Base-by-base conservation (phyloP, 176 grass and related monocot genomes). In the Urochloa ruziziensis region DNA sequence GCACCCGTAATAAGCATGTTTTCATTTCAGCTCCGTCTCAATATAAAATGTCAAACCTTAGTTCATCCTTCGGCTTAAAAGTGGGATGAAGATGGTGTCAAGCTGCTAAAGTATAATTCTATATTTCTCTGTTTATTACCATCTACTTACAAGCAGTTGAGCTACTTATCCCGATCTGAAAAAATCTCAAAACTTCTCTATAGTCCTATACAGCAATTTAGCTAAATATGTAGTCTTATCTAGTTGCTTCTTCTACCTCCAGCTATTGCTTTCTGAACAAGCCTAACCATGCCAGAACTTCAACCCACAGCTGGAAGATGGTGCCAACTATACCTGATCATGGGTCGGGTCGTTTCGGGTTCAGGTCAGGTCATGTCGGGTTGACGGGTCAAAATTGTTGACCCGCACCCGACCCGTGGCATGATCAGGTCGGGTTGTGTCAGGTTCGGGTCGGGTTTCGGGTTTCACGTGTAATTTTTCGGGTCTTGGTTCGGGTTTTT, bases 71-170 rank as follows among this genome's bases (percentile, higher is more conserved):
- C 16, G n/a, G 35, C 28, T 52, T 9, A 48, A 16, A 81, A 24
- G 1, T 66, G 47, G 16, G 19, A 2, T 19, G 7, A 10, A 68
- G 62, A 58, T 56, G 47, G 17, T 21, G 47, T 51, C 46, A 28
- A 68, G 33, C n/a, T 28, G 62, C 33, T 57, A 30, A 21, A 5
- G 21, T 80, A n/a, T 80, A 67, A 53, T 27, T 63, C 76, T 53
- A 19, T 52, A 5, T 52, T 15, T 67, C 14, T 74, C 29, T 66
- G 2, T 49, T 35, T 67, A 80, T 80, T 35, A 39, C 46, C 34
- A 66, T 67, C 63, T 68, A 68, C 63, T 81, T 69, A 81, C 64
- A 81, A 29, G 21, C 42, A 65, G 39, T 40, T 46, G 36, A 23
- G 43, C 42, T 42, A 44, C 43, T 77, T 62, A 66, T 48, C 43